These are phyloP conservation scores for Lecanicillium sp. DNA, from an alignment of 2,329 filamentous ascomycete genomes.

Conservation along the genomic window DNA sequence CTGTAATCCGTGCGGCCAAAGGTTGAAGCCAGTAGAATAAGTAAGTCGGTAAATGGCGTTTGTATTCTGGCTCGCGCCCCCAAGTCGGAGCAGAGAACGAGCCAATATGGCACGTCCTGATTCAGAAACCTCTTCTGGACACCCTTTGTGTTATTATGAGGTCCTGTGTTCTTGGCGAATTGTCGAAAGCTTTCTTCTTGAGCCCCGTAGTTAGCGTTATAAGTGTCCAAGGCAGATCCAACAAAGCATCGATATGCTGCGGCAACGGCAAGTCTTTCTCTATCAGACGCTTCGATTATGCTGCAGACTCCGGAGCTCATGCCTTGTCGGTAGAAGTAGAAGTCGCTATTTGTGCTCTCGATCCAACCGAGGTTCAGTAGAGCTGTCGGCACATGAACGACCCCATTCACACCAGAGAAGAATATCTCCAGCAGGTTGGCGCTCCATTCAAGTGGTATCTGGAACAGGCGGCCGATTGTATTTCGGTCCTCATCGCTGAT, in stretches of 20 bases:
- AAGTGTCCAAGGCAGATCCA: constrained; percentile 1
- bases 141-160: constrained; percentile 10
- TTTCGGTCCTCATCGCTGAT: neutral
- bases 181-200: constrained; percentile 3
- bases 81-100: constrained; percentile 6
- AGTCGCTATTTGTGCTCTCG: constrained; percentile 11
- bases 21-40: constrained; percentile 9
- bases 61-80: constrained; percentile 1
- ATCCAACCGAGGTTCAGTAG: constrained; percentile 12
- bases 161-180: constrained; percentile 7
- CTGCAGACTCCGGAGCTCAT: constrained; percentile 10
- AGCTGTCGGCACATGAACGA: constrained; percentile 10
- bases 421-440: constrained; percentile 8
- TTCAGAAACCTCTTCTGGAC: constrained; percentile 5
- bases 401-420: constrained; percentile 9
- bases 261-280: constrained; percentile 6
- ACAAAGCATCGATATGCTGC: neutral
- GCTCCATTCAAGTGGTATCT: constrained; percentile 9
- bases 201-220: constrained; percentile 5
- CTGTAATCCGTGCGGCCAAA: constrained; percentile 5
- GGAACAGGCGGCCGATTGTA: neutral
- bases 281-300: constrained; percentile 8
- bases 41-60: constrained; percentile 7
- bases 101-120: constrained; percentile 7
- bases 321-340: constrained; percentile 11